Evolutionary conservation across 345 rosid genomes (phyloP), one percentile per base, ranked within the genome.

Genomic region (Alliaria petiolata): DNA sequence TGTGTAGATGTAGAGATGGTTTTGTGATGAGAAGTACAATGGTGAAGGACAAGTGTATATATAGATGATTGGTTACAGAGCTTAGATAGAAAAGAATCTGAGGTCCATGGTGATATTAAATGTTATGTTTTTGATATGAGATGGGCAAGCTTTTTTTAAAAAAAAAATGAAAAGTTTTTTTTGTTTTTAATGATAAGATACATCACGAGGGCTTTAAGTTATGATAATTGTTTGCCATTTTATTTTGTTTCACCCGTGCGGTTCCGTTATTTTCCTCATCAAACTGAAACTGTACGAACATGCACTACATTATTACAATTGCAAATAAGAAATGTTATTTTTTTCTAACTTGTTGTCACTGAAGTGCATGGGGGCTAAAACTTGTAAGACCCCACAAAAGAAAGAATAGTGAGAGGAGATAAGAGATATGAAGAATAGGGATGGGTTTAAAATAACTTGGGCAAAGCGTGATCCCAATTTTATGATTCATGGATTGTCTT

Each of bases 221-320:
- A 25, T 67, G 73, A 75, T 60, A 59, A 60, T 74, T 40, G 33
- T 75, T 51, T 67, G 28, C 60, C 46, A 56, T 17, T n/a, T n/a
- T n/a, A n/a, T n/a, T 65, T 31, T 61, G 22, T 47, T 13, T 64
- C 61, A 75, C 79, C 73, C 81, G 82, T 78, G 82, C 74, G 62
- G 84, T 78, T 67, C 81, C 42, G 77, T 76, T 68, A 62, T 53
- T 47, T 61, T 12, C 30, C 16, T 70, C 26, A 58, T 69, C 77
- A 84, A 67, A 74, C 73, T 74, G 62, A 74, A 87, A 69, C n/a
- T 78, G 92, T 89, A 83, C 86, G 89, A 89, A 77, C 83, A 75
- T 69, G 81, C 76, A 74, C 72, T 49, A 43, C 65, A 78, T 72
- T 52, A 63, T 51, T 63, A 70, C 57, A 64, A 4, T 31, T 65